phyloP scores from a whole-genome alignment of 108 stramenopile species.

The Cyclotella sp. region DNA sequence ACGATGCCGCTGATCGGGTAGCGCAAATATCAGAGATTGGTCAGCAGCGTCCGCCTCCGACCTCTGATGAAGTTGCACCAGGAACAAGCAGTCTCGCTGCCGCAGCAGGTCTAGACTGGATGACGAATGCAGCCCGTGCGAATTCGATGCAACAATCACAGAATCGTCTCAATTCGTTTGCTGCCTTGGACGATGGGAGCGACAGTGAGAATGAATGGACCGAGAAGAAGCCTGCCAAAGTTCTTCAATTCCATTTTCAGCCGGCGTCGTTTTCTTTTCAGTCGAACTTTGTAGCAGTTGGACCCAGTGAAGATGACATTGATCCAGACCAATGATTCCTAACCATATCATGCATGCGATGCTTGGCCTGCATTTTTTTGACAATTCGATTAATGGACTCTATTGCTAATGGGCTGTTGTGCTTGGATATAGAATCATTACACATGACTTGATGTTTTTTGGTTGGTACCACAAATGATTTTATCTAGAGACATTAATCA shows the following conservation, averaged over 20 bases:
- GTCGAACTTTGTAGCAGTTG: not conserved
- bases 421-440: no score
- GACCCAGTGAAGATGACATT: constrained; percentile 28
- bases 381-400: no score
- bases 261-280: constrained; percentile 47
- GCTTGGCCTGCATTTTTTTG: no score
- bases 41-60: constrained; percentile 7
- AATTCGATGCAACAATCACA: constrained; percentile 16
- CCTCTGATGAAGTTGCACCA: not conserved
- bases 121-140: constrained; percentile 6
- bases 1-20: constrained; percentile 47
- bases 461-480: no score
- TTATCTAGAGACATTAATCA: no score
- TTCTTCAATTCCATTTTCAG: constrained; percentile 31
- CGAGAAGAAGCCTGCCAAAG: not conserved
- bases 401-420: no score
- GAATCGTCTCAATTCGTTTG: constrained; percentile 42
- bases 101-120: constrained; percentile 40
- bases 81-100: constrained; percentile 45
- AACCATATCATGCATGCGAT: no score
- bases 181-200: constrained; percentile 43
- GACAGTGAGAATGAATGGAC: constrained; percentile 49
- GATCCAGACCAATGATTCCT: constrained; percentile 36
- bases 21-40: constrained; percentile 49
- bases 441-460: no score